phyloP scores from a whole-genome alignment of 169 alveolate genomes.

The Cytauxzoon felis region DNA sequence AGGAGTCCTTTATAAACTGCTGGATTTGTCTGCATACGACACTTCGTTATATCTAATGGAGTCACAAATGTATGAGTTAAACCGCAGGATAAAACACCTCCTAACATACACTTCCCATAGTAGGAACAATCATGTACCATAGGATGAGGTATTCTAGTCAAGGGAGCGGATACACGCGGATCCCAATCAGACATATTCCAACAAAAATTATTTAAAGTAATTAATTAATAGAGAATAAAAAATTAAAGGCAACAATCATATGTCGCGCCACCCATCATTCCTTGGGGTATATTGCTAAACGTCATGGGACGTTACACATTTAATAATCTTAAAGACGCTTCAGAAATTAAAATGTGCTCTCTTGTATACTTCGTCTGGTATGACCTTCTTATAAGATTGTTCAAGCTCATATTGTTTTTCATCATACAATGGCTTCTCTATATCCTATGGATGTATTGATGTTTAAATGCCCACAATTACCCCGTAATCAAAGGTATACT shows the following conservation, averaged over 20 bases:
- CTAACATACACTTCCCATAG: conserved; percentile 92
- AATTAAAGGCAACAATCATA: too few relatives aligned
- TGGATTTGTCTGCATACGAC: conserved; percentile 93
- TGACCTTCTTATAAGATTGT: conserved; percentile 40
- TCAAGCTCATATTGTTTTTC: conserved; percentile 38
- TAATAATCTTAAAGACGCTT: not conserved
- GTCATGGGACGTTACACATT: too few relatives aligned
- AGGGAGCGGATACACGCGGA: conserved; percentile 60
- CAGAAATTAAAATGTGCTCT: conserved; percentile 57
- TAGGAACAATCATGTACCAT: conserved; percentile 72
- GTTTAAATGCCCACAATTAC: too few relatives aligned
- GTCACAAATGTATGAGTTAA: conserved; percentile 93
- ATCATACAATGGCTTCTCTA: conserved; percentile 42
- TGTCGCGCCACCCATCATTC: too few relatives aligned
- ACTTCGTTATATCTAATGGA: conserved; percentile 95
- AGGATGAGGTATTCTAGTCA: conserved; percentile 65
- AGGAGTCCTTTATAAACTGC: conserved; percentile 78
- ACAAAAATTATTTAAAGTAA: not conserved
- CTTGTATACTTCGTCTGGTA: conserved; percentile 63
- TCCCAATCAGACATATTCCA: conserved; percentile 44
- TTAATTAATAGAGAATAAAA: too few relatives aligned
- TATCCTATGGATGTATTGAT: conserved; percentile 1
- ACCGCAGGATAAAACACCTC: conserved; percentile 95
- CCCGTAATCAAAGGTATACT: too few relatives aligned
- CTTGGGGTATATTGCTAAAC: not conserved